phyloP scores from a whole-genome alignment of 179 eudicot species.

The Silene noctiflora region DNA sequence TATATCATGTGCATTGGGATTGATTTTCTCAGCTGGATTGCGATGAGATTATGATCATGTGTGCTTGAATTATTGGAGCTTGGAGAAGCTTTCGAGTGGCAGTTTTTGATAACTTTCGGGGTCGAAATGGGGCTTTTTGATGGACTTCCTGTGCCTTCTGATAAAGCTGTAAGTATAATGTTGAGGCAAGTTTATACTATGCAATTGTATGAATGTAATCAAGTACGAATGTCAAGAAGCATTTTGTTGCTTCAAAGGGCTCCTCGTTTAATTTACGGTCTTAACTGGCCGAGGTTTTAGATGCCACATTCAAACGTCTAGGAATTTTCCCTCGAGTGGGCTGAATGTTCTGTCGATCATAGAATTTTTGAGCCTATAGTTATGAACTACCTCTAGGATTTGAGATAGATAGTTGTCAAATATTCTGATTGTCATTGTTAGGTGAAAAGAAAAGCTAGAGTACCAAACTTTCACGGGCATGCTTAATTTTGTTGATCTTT shows the following conservation, averaged over 20 bases:
- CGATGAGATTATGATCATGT: slow-evolving; percentile 11
- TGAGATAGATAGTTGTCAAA: not conserved
- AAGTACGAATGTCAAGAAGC: not conserved
- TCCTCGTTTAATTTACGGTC: not conserved
- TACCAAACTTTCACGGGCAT: not conserved
- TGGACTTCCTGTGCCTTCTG: slow-evolving; percentile 67
- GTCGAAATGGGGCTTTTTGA: slow-evolving; percentile 54
- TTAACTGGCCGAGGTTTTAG: not conserved
- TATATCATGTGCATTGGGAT: slow-evolving; percentile 4
- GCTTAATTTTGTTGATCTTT: not conserved
- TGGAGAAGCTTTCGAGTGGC: not conserved
- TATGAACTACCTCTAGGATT: not conserved
- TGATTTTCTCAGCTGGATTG: slow-evolving; percentile 7
- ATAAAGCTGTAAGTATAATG: slow-evolving; percentile 51
- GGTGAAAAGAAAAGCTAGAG: not conserved
- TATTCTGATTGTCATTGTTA: slow-evolving; percentile 9
- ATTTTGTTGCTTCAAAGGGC: not conserved
- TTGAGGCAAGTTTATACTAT: not conserved
- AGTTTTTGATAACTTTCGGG: slow-evolving; percentile 5
- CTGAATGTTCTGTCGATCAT: not conserved
- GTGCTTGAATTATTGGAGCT: not conserved
- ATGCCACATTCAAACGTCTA: not conserved
- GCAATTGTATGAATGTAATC: not conserved
- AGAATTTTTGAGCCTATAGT: not conserved
- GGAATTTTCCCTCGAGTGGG: not conserved